Evolutionary conservation across 768 basidiomycete genomes (phyloP), one percentile per base, ranked within the genome.

Genomic region (Boletus reticulatus): DNA sequence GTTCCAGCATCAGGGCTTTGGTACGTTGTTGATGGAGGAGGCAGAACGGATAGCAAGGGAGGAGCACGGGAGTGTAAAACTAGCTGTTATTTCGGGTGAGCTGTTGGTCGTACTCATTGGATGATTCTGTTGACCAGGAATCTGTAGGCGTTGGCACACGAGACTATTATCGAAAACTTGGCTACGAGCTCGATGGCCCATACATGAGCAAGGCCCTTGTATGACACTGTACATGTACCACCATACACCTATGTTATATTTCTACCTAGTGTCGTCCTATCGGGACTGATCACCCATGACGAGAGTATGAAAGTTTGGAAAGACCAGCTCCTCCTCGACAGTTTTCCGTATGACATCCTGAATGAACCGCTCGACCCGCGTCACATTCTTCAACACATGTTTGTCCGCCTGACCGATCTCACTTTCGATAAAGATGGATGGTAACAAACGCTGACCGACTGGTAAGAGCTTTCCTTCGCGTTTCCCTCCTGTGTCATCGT

Each of bases 1-100:
- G 73, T 98, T 98, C 79, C 94, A 97, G 68, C 94, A 97, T 74
- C 63, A 95, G 84, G 97, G 97, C 9, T 98, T 98, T 70, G 97
- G 97, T 13, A 97, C 94, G 31, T 71, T 98, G 58, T 75, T 99
- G 58, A 99, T 99, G 97, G 97, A 99, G 69, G 97, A 99, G 75
- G 97, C 97, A 10, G 97, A 98, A 72, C 82, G 96, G 64, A 98
- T 99, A 77, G 94, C 97, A 24, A 78, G 88, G 61, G 96, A 98
- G 66, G 97, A 99, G 69, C 97, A 99, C 65, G 96, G 92, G 19
- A 98, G 94, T 70, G 78, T 89, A 58, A 95, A 98, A 73, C 74
- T 99, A 34, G 97, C 90, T n/a, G 96, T 99, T 56, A 99, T 99
- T 61, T 95, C 94, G 38, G 94, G 92, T 84, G 60, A 66, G 85